Conservation (phyloP, 768 basidiomycete species). For the Leccinum incarnatum region DNA sequence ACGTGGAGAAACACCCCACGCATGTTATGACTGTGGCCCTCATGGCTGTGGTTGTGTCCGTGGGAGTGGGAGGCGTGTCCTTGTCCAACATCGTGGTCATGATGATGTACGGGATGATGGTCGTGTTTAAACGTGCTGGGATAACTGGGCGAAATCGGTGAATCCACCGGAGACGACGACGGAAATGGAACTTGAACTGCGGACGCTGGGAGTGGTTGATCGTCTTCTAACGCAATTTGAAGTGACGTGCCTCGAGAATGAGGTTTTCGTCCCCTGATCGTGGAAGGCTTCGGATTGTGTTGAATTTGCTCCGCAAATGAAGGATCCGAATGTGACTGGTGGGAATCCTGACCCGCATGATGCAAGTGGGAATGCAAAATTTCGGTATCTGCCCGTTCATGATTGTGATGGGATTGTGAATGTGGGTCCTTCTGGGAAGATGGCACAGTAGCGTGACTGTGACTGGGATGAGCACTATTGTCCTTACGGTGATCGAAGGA, state of each 20-base stretch:
- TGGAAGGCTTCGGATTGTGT: slow-evolving; percentile 9
- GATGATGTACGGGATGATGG: slow-evolving; percentile 36
- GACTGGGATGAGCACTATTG: slow-evolving; percentile 13
- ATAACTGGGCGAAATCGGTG: slow-evolving; percentile 68
- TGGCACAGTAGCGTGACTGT: slow-evolving; percentile 14
- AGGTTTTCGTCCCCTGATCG: slow-evolving; percentile 33
- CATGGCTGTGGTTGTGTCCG: slow-evolving; percentile 53
- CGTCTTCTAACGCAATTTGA: slow-evolving; percentile 31
- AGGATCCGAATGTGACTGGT: slow-evolving; percentile 18
- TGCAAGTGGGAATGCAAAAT: slow-evolving; percentile 24
- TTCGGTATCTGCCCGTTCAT: slow-evolving; percentile 25
- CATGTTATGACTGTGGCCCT: slow-evolving; percentile 98
- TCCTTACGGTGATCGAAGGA: slow-evolving; percentile 8
- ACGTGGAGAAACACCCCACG: slow-evolving; percentile 98
- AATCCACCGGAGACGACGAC: slow-evolving; percentile 31
- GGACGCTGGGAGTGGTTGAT: slow-evolving; percentile 17
- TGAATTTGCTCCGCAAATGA: slow-evolving; percentile 11
- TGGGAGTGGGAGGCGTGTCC: slow-evolving; percentile 53
- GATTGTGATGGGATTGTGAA: slow-evolving; percentile 23
- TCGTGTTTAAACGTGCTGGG: slow-evolving; percentile 48
- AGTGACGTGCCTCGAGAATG: slow-evolving; percentile 42
- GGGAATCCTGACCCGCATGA: slow-evolving; percentile 29
- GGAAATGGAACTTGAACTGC: slow-evolving; percentile 26
- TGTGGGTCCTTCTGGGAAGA: slow-evolving; percentile 23
- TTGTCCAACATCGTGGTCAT: slow-evolving; percentile 21